A percentile compares a stretch with the other conserved stretches of the same genome.
phyloP scores from a whole-genome alignment of 2,329 filamentous ascomycete species.

The Botrytis deweyae region DNA sequence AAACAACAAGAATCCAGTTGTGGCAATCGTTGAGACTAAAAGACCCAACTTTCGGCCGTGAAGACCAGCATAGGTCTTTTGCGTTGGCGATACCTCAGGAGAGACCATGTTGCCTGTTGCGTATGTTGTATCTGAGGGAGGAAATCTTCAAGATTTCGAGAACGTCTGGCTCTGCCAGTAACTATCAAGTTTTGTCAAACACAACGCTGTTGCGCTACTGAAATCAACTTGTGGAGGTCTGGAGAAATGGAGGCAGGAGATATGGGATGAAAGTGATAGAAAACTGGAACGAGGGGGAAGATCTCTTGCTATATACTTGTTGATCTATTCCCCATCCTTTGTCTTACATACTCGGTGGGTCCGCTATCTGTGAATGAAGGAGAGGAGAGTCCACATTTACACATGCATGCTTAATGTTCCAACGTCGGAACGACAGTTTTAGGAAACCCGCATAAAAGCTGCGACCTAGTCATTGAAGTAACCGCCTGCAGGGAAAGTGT shows the following conservation, averaged over 20 bases:
- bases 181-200: conserved; percentile 11
- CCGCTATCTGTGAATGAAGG: neutral
- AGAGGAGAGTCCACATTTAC: conserved; percentile 14
- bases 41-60: conserved; percentile 65
- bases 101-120: conserved; percentile 2
- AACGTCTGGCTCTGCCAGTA: conserved; percentile 19
- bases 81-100: conserved; percentile 9
- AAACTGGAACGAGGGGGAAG: conserved; percentile 8
- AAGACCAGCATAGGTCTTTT: conserved; percentile 54
- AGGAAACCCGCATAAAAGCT: conserved; percentile 14
- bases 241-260: neutral
- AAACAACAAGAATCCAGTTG: conserved; percentile 80
- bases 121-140: neutral
- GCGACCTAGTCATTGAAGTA: neutral
- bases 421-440: conserved; percentile 14
- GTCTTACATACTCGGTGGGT: conserved; percentile 8
- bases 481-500: conserved; percentile 6
- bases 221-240: conserved; percentile 15
- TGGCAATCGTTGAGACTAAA: conserved; percentile 68
- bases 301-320: conserved; percentile 18
- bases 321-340: conserved; percentile 16
- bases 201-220: conserved; percentile 17
- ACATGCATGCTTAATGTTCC: conserved; percentile 15
- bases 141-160: conserved; percentile 17
- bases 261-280: neutral